Evolutionary conservation across 371 early-diverging fungal species (phyloP), one percentile per base, ranked within the genome.

Genomic region (Syncephalis fuscata): DNA sequence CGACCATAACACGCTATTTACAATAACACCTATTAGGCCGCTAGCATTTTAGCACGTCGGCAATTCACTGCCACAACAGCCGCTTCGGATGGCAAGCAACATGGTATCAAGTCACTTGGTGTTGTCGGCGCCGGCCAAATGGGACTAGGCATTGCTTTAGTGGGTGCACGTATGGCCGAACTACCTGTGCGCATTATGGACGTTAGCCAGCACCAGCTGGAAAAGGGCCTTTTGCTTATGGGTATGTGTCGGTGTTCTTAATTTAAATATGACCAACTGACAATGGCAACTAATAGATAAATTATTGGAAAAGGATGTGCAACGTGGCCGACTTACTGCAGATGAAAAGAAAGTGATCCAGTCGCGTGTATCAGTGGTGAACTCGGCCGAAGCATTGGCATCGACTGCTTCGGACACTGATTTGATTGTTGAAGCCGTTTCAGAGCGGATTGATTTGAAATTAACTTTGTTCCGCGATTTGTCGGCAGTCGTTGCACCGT

Each of bases 141-240:
- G 88, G 78, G 98, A 23, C 64, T 84, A 44, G 98, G 98, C 36
- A 97, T 97, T 56, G 95, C 89, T 4, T 80, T 88, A 46, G 98
- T 97, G n/a, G 78, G 87, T 27, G 92, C 94, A 23, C 76, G 78
- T 38, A 71, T 79, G 3, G 82, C 92, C 46, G 75, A 82, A 57
- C 61, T 84, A 21, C 77, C 78, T 21, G 87, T 88, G 1, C 61
- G 84, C 32, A 55, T 92, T 43, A 64, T 90, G 67, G 98, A 97
- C 64, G 62, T 86, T 45, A 84, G 75, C 59, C 66, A 74, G 49
- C 60, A 54, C n/a, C 88, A 90, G 64, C 68, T 91, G 10, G 82
- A 82, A 22, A 79, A 80, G 60, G 88, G 88, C 2, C 50, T 86
- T 48, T 67, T 70, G 57, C 84, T 90, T 56, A 75, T 92, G 63